Base-by-base conservation (phyloP, 169 alveolate genomes). In the Plasmodium vivax region DNA sequence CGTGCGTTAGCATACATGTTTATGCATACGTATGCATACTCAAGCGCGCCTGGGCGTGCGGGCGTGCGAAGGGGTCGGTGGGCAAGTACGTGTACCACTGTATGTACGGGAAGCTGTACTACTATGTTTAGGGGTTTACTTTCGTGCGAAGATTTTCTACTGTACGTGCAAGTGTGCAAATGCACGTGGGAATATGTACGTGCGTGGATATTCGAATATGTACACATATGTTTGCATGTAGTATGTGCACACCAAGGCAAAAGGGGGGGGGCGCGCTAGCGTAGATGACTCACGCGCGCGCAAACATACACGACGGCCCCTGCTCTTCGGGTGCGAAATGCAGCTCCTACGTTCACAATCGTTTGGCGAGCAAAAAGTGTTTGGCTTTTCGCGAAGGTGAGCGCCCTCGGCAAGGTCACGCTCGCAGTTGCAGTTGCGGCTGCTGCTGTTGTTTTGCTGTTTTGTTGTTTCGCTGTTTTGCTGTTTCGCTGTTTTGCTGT, bases 11-110 rank as follows among this genome's bases (percentile, higher is more conserved):
- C 74, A 82, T 82, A 47, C 74, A 82, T 82, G 73, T 19, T 45
- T 82, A 19, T 82, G 87, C 38, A 51, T 30, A 51, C 30, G 62
- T 82, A 82, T 82, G 74, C 74, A 47, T 8, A 82, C 62, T 23
- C 19, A 36, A 16, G 41, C 27, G 23, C 62, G 12, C 62, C 30
- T 82, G 10, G 12, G 68, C 85, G 54, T 77, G n/a, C 27, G 41
- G 27, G 27, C 56, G 32, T 80, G n/a, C 10, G 47, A n/a, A 23
- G 23, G 62, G 12, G 27, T 27, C 8, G 32, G 14, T 68, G 38
- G 43, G 34, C 27, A 68, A 27, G 38, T 68, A 68, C 38, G 16
- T 68, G 7, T 23, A 68, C 77, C 16, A 68, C 9, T 4, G 62
- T 14, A 51, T 51, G 62, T 16, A 51, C 62, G 62, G 62, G 62